A percentile compares a stretch with the other conserved stretches of the same genome.
Evolutionary conservation across 1,139 yeast species (phyloP).

Genomic region (Blastobotrys raffinosifermentans): DNA sequence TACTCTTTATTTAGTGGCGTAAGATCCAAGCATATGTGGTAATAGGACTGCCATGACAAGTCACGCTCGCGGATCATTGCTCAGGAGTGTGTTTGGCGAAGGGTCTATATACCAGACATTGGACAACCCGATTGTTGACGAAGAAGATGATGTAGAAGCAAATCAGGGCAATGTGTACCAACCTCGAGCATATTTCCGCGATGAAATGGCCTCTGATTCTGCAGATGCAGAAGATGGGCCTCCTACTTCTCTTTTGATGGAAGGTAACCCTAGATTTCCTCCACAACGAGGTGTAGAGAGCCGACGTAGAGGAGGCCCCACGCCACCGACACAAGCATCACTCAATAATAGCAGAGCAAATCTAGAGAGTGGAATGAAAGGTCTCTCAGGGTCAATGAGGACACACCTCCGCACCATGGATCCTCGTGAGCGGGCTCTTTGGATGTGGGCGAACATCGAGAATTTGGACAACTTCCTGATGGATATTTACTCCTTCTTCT

Average conservation of each 20-base stretch:
- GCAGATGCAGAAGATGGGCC: conserved; percentile 7
- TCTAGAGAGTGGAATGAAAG: background rate
- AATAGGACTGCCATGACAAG: no score
- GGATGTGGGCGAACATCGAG: conserved; percentile 95
- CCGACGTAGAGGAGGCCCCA: background rate
- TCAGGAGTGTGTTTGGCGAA: conserved; percentile 8
- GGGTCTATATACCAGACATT: conserved; percentile 8
- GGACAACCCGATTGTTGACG: conserved; percentile 7
- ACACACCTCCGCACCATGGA: conserved; percentile 23
- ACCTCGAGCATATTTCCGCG: background rate
- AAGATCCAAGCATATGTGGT: no score
- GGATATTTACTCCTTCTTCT: conserved; percentile 77
- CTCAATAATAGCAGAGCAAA: background rate
- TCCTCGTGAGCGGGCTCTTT: conserved; percentile 76
- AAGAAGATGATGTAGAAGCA: conserved; percentile 8
- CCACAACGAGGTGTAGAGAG: background rate
- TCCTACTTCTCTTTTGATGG: conserved; percentile 8
- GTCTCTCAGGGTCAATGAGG: background rate
- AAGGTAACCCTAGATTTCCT: conserved; percentile 1
- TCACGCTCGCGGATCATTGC: no score
- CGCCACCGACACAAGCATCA: background rate
- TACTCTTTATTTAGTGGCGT: no score
- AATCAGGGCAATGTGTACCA: background rate
- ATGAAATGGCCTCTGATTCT: background rate
- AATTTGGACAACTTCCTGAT: conserved; percentile 80